phyloP scores from a whole-genome alignment of 208 protist genomes.

The Acanthamoeba healyi region DNA sequence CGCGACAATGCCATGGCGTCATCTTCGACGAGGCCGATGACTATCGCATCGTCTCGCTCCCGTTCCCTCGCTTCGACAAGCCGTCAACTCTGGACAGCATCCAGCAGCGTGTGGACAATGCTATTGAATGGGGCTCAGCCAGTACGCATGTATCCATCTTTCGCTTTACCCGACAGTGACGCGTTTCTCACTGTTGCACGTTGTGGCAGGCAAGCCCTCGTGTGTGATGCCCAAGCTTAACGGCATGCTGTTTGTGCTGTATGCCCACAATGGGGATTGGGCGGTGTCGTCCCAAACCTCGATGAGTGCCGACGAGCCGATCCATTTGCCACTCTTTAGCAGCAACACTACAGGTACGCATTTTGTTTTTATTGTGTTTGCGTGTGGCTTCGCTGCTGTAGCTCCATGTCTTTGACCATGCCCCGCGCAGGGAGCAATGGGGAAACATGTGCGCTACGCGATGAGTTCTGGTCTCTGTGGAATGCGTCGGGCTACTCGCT shows the following conservation, averaged over 20 bases:
- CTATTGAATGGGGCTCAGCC: neutral
- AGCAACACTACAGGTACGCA: too few relatives aligned
- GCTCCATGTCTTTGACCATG: too few relatives aligned
- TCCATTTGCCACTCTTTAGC: too few relatives aligned
- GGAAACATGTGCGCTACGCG: neutral
- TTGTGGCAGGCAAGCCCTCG: neutral
- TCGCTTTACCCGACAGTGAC: neutral
- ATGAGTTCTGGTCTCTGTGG: slow-evolving; percentile 7
- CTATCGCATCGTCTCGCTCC: neutral
- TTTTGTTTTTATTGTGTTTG: too few relatives aligned
- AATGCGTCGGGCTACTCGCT: neutral
- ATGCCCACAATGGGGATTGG: neutral
- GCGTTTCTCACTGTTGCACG: neutral
- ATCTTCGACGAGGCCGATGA: neutral
- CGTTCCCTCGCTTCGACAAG: neutral
- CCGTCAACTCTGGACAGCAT: neutral
- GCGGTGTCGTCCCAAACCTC: neutral
- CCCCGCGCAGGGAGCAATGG: too few relatives aligned
- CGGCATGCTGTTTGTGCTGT: neutral
- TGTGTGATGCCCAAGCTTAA: neutral
- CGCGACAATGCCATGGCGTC: neutral
- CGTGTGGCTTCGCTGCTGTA: too few relatives aligned
- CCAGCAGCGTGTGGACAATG: neutral
- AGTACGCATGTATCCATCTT: neutral
- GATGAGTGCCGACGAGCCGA: neutral